Base-by-base conservation (phyloP, 208 protist species). In the Trypanosoma caninum region DNA sequence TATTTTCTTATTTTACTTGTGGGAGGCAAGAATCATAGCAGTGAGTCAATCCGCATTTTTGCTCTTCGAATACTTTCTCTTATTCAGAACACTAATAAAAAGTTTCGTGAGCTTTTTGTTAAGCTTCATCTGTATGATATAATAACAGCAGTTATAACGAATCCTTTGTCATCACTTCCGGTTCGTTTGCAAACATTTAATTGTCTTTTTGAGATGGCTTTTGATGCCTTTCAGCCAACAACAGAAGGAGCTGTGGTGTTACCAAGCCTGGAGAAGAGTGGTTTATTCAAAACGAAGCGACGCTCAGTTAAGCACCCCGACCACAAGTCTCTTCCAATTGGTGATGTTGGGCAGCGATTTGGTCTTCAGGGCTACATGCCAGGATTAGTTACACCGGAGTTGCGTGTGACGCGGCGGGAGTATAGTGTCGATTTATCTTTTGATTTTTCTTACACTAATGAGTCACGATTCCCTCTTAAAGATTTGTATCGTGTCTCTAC, bases 181-280 rank as follows among this genome's bases (percentile, higher is more conserved):
- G 63, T 91, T 30, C 66, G 77, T 25, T 61, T 92, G 5, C 65
- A 75, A 52, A 94, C 84, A 0, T 76, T 92, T 22, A 75, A 91
- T 53, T 89, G 82, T 48, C 74, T 94, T 34, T 87, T 92, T 53
- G 77, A 90, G 45, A 81, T 94, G 73, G 77, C 80, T 33, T 87
- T 94, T 59, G 82, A 92, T 47, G 69, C 65, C 42, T 86, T 86
- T 42, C 75, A 74, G 10, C 82, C 69, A 20, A 72, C 70, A 35
- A 65, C 74, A 59, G 72, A 50, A 3, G 55, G 33, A 20, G 53
- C 65, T 40, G 42, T 51, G 2, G 60, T 60, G 3, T 38, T 68
- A 23, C n/a, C 16, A 30, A 13, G 47, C 30, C 23, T 45, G 18
- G 28, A 23, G 56, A 25, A 77, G 62, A 70, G 20, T 38, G 40